A percentile compares a stretch with the other conserved stretches of the same genome.
phyloP scores from a whole-genome alignment of 2,329 filamentous ascomycete genomes.

The Oidium heveae region DNA sequence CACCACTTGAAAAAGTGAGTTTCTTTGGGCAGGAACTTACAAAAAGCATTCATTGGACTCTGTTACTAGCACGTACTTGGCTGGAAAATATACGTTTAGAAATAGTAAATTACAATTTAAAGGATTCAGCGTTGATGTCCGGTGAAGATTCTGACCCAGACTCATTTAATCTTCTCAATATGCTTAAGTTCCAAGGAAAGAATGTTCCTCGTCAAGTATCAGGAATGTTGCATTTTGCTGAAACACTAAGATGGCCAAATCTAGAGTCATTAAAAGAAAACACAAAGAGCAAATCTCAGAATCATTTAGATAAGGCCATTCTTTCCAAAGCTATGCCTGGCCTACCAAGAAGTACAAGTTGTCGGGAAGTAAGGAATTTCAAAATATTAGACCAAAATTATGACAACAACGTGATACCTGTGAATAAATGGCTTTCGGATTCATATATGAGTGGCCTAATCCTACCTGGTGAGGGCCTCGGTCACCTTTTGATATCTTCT shows the following conservation, averaged over 20 bases:
- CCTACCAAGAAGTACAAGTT: not conserved
- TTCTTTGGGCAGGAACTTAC: conserved; percentile 37
- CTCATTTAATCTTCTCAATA: conserved; percentile 16
- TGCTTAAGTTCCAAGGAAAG: conserved; percentile 16
- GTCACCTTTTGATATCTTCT: conserved; percentile 39
- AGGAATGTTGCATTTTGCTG: conserved; percentile 37
- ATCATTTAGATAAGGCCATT: conserved; percentile 4
- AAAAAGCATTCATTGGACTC: conserved; percentile 37
- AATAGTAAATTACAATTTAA: conserved; percentile 5
- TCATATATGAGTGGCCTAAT: conserved; percentile 41
- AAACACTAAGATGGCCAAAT: conserved; percentile 35
- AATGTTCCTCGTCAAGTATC: conserved; percentile 32
- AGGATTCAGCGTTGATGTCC: conserved; percentile 9
- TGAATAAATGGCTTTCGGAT: conserved; percentile 38
- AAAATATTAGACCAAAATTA: not conserved
- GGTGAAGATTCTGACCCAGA: conserved; percentile 16
- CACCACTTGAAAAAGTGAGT: conserved; percentile 28
- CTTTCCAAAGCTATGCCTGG: not conserved
- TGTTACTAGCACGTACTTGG: conserved; percentile 38
- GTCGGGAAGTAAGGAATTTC: not conserved
- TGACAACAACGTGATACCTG: not conserved
- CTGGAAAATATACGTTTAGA: conserved; percentile 39
- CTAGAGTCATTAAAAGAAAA: conserved; percentile 18
- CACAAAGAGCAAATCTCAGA: conserved; percentile 6
- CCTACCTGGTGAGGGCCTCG: conserved; percentile 35